Base-by-base conservation (phyloP, 495 filamentous ascomycete genomes). In the Alectoria sarmentosa region DNA sequence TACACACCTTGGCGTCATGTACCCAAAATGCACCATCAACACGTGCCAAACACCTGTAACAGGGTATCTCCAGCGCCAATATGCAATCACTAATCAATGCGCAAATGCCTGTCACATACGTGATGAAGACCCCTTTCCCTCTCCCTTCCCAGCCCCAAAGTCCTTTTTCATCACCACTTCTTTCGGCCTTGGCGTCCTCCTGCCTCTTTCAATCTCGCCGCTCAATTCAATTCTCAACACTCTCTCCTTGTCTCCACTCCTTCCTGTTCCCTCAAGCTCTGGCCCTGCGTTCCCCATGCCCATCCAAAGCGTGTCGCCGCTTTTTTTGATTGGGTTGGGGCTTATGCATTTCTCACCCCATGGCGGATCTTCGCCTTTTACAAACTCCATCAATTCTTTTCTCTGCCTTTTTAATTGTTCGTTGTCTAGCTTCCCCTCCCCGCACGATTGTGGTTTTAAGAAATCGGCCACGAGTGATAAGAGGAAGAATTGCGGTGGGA, bases 401-500 rank as follows among this genome's bases (percentile, higher is more conserved):
- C 90, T 80, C 66, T 88, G 83, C 17, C 71, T 66, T 49, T 78
- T 75, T 58, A 87, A 78, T 61, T 84, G 66, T 26, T 78, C 75
- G 13, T 71, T 69, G 19, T 77, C 58, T 0, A 77, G 68, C 11
- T 23, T 8, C n/a, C 19, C 14, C 7, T 71, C 67, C 5, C 17
- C 41, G 4, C 15, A 4, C 41, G 73, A 42, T 30, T 82, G 69
- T 46, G 79, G 71, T 62, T 76, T 76, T 41, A 92, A 73, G 65
- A 89, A 90, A 15, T 78, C 76, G 4, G 87, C 76, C 8, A 95
- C 76, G 0, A 90, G 70, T 28, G 83, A 77, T 15, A 96, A 75
- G 0, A 98, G 82, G 68, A 92, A 88, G 73, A 86, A 89, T 69
- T 98, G 94, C 4, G 94, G 94, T 36, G 94, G 94, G 69, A 91